Conservation (phyloP, 768 basidiomycete genomes). For the Clathrus columnatus region DNA sequence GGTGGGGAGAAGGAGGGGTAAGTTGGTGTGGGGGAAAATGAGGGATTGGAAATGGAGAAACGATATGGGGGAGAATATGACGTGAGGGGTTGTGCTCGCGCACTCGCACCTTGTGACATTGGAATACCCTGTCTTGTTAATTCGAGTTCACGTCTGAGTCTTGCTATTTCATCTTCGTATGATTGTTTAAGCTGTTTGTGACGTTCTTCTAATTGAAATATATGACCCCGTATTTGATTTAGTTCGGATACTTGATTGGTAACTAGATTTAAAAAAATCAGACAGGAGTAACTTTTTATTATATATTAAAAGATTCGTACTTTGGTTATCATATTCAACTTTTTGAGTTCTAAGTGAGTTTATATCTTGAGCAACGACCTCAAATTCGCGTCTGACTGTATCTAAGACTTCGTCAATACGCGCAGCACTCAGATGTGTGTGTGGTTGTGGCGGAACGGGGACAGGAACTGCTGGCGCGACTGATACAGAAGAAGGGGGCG, state of each 20-base stretch:
- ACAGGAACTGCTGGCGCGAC: slow-evolving; percentile 4
- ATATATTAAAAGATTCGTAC: slow-evolving; percentile 35
- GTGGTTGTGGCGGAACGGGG: slow-evolving; percentile 19
- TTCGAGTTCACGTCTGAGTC: slow-evolving; percentile 62
- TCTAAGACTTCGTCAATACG: slow-evolving; percentile 76
- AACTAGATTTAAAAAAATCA: slow-evolving; percentile 33
- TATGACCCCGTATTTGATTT: slow-evolving; percentile 77
- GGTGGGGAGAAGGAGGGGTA: slow-evolving; percentile 2
- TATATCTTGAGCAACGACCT: slow-evolving; percentile 60
- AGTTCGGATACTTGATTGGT: slow-evolving; percentile 82
- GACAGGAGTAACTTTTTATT: not conserved
- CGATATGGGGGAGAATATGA: slow-evolving; percentile 19
- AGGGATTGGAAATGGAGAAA: slow-evolving; percentile 19
- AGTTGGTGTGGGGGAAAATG: slow-evolving; percentile 11
- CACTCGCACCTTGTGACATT: slow-evolving; percentile 10
- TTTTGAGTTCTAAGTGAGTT: slow-evolving; percentile 61
- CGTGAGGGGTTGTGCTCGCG: slow-evolving; percentile 19
- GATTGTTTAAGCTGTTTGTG: slow-evolving; percentile 79
- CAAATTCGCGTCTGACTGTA: slow-evolving; percentile 76
- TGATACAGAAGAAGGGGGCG: slow-evolving; percentile 19
- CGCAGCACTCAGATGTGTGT: slow-evolving; percentile 21
- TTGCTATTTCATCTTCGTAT: slow-evolving; percentile 77
- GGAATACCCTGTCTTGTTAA: slow-evolving; percentile 30
- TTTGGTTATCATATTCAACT: slow-evolving; percentile 85
- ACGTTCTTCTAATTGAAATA: slow-evolving; percentile 87